Evolutionary conservation across 2,329 filamentous ascomycete genomes (phyloP).

Genomic region (Aulographum hederae): DNA sequence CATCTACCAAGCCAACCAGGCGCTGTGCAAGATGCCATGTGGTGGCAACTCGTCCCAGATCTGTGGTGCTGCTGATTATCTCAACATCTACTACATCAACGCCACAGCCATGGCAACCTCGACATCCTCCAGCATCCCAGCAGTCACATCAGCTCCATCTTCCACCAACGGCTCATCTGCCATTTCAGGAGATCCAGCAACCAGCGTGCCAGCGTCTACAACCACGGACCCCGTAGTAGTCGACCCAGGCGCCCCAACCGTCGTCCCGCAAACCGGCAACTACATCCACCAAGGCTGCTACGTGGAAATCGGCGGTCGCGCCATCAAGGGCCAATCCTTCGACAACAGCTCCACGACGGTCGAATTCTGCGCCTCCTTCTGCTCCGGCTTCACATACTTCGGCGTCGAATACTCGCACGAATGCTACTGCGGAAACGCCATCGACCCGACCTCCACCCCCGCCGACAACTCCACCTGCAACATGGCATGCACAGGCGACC

Average conservation of each 20-base stretch:
- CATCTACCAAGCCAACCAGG: slow-evolving; percentile 8
- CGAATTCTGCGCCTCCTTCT: slow-evolving; percentile 35
- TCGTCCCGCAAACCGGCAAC: too few species aligned
- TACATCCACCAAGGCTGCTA: too few species aligned
- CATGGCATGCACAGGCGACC: slow-evolving; percentile 1
- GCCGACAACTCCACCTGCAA: not conserved
- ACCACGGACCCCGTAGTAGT: too few species aligned
- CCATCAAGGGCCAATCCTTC: too few species aligned
- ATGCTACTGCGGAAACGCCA: slow-evolving; percentile 4
- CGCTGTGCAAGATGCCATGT: slow-evolving; percentile 33
- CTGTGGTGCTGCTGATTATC: slow-evolving; percentile 2
- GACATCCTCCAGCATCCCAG: too few species aligned
- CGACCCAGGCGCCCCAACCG: too few species aligned
- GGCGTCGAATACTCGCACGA: slow-evolving; percentile 33
- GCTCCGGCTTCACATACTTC: slow-evolving; percentile 31
- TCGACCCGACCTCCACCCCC: not conserved
- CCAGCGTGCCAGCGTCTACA: too few species aligned
- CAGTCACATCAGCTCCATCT: too few species aligned
- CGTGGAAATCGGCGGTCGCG: too few species aligned
- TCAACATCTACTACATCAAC: slow-evolving; percentile 4
- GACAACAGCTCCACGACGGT: slow-evolving; percentile 30
- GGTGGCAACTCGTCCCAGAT: slow-evolving; percentile 21
- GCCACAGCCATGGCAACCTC: too few species aligned
- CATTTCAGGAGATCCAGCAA: too few species aligned
- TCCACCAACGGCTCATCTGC: too few species aligned